Conservation (phyloP, 1,284 basidiomycete genomes). For the Papiliotrema fonsecae region DNA sequence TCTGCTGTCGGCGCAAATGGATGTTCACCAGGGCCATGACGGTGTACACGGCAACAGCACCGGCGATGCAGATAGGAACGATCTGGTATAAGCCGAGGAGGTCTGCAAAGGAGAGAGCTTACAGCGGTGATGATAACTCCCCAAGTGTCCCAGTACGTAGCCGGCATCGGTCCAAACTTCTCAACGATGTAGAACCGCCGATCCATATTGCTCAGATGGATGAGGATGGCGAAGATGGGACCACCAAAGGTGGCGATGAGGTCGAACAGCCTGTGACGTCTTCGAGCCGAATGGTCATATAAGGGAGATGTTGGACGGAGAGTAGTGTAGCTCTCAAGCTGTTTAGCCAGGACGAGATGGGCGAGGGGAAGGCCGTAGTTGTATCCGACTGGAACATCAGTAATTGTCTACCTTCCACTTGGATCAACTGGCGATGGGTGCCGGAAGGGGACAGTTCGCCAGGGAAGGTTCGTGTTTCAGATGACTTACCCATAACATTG, state of each 20-base stretch:
- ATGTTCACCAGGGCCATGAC: conserved; percentile 42
- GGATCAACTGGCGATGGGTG: too few relatives aligned
- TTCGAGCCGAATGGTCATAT: conserved; percentile 24
- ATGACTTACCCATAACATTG: conserved; percentile 18
- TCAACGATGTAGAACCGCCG: conserved; percentile 37
- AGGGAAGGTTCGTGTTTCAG: neutral
- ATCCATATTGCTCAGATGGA: conserved; percentile 35
- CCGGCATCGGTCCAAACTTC: conserved; percentile 28
- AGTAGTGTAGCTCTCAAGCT: conserved; percentile 37
- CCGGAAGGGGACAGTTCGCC: too few relatives aligned
- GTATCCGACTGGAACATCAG: conserved; percentile 32
- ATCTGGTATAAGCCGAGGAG: conserved; percentile 7
- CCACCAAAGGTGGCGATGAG: conserved; percentile 16
- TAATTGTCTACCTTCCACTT: too few relatives aligned
- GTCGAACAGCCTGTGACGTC: conserved; percentile 28
- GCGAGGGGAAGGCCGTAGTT: conserved; percentile 39
- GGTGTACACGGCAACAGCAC: conserved; percentile 28
- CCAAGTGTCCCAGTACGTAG: conserved; percentile 41
- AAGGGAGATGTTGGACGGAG: conserved; percentile 33
- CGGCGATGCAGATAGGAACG: conserved; percentile 36
- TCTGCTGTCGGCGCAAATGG: conserved; percentile 28
- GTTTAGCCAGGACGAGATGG: conserved; percentile 37
- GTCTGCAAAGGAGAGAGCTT: neutral
- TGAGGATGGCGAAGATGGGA: conserved; percentile 29
- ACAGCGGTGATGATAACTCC: conserved; percentile 38